Base-by-base conservation (phyloP, 768 basidiomycete species). In the Holtermanniella nyarrowii region DNA sequence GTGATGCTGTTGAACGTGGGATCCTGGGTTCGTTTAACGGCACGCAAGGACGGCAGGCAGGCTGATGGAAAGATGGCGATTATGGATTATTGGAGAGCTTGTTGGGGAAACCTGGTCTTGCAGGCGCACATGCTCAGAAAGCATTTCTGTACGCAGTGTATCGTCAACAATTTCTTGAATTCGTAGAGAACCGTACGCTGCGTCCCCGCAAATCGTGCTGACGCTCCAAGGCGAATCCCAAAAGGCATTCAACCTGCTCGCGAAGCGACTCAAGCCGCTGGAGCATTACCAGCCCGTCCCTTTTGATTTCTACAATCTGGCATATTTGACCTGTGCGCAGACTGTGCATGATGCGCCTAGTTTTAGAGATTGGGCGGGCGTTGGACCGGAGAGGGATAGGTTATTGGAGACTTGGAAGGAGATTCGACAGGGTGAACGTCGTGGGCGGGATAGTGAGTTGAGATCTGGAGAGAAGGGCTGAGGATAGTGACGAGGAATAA, bases 261-360 rank as follows among this genome's bases (percentile, higher is more conserved):
- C 60, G 48, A 69, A 68, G 43, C 62, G 68, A 3, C 52, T 71
- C 5, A 71, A 71, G 52, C 70, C 70, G 5, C 60, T 71, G 40
- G 70, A 71, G 42, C 70, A 69, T 50, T 71, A 66, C 46, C 68
- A 69, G 44, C 68, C 70, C 5, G 60, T 64, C 16, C 66, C 68
- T 4, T 67, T 63, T 46, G 68, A 69, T 53, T 70, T 69, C 54
- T 63, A 63, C 46, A 63, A 65, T 49, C 60, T 71, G 13, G 61
- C 66, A 13, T 71, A 71, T 54, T 57, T 71, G 13, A 69, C 67
- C 10, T 66, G 66, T 4, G 68, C 70, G 16, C 57, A 59, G 27
- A 64, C 68, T 0, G 68, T 71, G 2, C 61, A 63, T 46, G 70
- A 71, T 25, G 65, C 66, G 3, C 67, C 66, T 0, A 48, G 50